Conservation (phyloP, 2,329 filamentous ascomycete genomes). For the Fusarium anthophilum region DNA sequence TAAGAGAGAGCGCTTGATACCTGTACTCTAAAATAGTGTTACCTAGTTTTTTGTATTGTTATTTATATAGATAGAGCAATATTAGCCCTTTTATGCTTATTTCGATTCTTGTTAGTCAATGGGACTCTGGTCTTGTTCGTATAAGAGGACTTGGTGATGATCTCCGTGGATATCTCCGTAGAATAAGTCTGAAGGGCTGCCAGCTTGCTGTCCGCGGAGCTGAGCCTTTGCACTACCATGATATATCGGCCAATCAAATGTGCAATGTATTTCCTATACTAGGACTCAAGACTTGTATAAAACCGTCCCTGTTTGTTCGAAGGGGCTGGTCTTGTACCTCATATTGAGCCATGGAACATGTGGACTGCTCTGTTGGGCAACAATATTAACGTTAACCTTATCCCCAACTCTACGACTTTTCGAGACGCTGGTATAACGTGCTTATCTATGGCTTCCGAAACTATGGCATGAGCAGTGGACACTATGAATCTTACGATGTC, state of each 20-base stretch:
- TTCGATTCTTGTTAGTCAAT: no score
- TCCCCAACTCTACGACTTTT: background rate
- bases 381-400: background rate
- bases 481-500: background rate
- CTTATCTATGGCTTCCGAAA: background rate
- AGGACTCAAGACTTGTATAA: background rate
- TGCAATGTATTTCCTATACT: background rate
- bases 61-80: background rate
- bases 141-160: background rate
- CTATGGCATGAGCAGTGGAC: background rate
- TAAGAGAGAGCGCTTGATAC: constrained; percentile 2
- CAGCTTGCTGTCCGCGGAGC: background rate
- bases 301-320: background rate
- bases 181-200: background rate
- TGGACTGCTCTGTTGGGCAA: background rate
- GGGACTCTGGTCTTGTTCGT: fast-evolving
- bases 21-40: background rate
- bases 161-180: background rate
- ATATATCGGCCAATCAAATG: background rate
- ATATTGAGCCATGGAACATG: background rate
- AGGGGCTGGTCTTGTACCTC: background rate
- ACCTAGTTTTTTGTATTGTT: background rate
- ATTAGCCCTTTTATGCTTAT: background rate
- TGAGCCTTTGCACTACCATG: background rate
- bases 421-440: background rate